These are phyloP conservation scores for Alternaria arborescens DNA, from an alignment of 2,329 filamentous ascomycete species.

Conservation along the genomic window DNA sequence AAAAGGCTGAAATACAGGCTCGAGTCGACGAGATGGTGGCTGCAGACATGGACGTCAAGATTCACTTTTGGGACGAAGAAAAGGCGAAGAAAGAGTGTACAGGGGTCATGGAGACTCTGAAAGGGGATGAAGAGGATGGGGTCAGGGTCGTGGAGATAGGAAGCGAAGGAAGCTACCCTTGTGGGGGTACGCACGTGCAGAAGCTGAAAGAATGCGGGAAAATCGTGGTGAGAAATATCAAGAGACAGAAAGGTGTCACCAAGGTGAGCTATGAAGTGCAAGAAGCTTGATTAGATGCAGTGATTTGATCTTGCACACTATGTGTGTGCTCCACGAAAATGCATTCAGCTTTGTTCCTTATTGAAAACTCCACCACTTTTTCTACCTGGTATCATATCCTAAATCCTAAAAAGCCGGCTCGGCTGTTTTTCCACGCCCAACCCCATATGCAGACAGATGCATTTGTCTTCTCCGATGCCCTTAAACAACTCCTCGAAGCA, in stretches of 20 bases:
- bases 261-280: constrained; percentile 60
- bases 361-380: constrained; percentile 8
- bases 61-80: constrained; percentile 73
- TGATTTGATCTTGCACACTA: constrained; percentile 4
- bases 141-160: constrained; percentile 73
- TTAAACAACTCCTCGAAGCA: background rate
- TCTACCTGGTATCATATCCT: constrained; percentile 32
- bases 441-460: background rate
- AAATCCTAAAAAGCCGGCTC: constrained; percentile 7
- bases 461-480: background rate
- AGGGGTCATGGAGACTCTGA: constrained; percentile 52
- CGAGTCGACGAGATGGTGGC: constrained; percentile 67
- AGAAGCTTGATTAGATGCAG: constrained; percentile 14
- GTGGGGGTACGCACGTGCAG: constrained; percentile 77
- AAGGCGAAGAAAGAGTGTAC: constrained; percentile 60
- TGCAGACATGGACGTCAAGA: constrained; percentile 52
- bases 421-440: background rate
- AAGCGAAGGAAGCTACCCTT: constrained; percentile 75
- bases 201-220: constrained; percentile 67
- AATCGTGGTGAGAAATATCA: constrained; percentile 72
- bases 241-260: constrained; percentile 69
- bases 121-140: constrained; percentile 42
- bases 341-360: constrained; percentile 1
- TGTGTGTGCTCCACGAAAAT: background rate
- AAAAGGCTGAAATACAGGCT: constrained; percentile 62